Percentiles rank a stretch among this genome's conserved stretches.
Evolutionary conservation across 805 yeast species (phyloP).

Genomic region (Cephaloascus fragrans): DNA sequence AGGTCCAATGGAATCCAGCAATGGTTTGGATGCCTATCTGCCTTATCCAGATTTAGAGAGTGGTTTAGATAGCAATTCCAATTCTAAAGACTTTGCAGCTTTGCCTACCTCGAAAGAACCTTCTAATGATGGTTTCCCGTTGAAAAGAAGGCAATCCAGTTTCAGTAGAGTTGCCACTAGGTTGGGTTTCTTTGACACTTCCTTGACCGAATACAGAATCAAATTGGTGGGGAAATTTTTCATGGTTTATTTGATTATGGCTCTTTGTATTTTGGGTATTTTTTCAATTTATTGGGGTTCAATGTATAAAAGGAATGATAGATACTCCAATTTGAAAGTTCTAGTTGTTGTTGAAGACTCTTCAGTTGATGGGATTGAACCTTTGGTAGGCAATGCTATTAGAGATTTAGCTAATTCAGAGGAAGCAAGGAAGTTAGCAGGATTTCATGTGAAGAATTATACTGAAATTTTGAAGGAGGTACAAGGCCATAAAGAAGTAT

Average conservation of each 20-base stretch:
- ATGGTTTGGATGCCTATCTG: too few relatives aligned
- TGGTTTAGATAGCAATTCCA: too few relatives aligned
- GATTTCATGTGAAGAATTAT: background rate
- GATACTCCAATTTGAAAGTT: conserved; percentile 22
- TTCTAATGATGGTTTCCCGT: too few relatives aligned
- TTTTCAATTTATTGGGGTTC: conserved; percentile 43
- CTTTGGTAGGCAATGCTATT: conserved; percentile 19
- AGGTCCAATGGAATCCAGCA: too few relatives aligned
- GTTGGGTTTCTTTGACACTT: conserved; percentile 23
- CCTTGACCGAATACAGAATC: conserved; percentile 12
- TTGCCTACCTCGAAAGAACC: too few relatives aligned
- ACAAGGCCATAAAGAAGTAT: background rate
- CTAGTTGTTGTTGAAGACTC: conserved; percentile 29
- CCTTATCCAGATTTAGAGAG: too few relatives aligned
- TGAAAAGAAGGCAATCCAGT: too few relatives aligned
- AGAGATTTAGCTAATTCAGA: background rate
- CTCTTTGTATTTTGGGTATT: conserved; percentile 23
- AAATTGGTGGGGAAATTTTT: conserved; percentile 9
- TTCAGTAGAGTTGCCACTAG: too few relatives aligned
- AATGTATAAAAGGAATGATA: conserved; percentile 17
- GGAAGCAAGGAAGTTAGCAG: background rate
- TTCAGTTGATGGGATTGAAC: conserved; percentile 11
- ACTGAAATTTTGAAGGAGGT: background rate
- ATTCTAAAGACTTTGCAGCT: too few relatives aligned
- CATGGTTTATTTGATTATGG: conserved; percentile 19